Evolutionary conservation across 2,329 filamentous ascomycete genomes (phyloP).

Genomic region (Penicillium nordicum): DNA sequence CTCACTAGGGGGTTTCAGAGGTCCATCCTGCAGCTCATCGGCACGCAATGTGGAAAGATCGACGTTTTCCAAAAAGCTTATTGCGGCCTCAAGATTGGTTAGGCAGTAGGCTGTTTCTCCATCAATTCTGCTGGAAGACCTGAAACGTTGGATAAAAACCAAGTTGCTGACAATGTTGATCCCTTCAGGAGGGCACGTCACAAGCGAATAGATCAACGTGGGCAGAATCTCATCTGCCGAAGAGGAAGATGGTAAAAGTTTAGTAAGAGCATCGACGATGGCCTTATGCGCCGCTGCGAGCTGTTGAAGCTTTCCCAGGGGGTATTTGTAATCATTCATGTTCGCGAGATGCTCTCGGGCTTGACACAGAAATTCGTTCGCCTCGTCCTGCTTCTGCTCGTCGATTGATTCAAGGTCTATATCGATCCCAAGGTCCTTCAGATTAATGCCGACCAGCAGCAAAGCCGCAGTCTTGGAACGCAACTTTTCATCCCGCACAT

Average conservation of each 20-base stretch:
- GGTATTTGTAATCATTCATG: conserved; percentile 86
- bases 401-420: conserved; percentile 55
- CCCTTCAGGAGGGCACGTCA: conserved; percentile 80
- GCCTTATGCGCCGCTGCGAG: conserved; percentile 86
- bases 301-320: conserved; percentile 84
- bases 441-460: conserved; percentile 83
- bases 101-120: conserved; percentile 95
- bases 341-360: conserved; percentile 68
- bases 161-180: conserved; percentile 91
- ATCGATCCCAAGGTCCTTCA: conserved; percentile 79
- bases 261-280: conserved; percentile 81
- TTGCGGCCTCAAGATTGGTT: conserved; percentile 91
- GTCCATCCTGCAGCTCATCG: conserved; percentile 70
- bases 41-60: conserved; percentile 83
- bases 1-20: conserved; percentile 52
- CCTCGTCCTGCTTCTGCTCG: conserved; percentile 61
- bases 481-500: conserved; percentile 90
- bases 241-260: conserved; percentile 66
- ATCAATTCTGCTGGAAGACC: conserved; percentile 78
- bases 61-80: conserved; percentile 92
- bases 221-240: conserved; percentile 97
- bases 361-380: conserved; percentile 67
- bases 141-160: conserved; percentile 90
- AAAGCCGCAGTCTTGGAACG: conserved; percentile 90
- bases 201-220: conserved; percentile 92